Percentiles rank a stretch among this genome's conserved stretches.
Evolutionary conservation across 2,329 filamentous ascomycete species (phyloP).

Genomic region (Pseudocercospora macadamiae): DNA sequence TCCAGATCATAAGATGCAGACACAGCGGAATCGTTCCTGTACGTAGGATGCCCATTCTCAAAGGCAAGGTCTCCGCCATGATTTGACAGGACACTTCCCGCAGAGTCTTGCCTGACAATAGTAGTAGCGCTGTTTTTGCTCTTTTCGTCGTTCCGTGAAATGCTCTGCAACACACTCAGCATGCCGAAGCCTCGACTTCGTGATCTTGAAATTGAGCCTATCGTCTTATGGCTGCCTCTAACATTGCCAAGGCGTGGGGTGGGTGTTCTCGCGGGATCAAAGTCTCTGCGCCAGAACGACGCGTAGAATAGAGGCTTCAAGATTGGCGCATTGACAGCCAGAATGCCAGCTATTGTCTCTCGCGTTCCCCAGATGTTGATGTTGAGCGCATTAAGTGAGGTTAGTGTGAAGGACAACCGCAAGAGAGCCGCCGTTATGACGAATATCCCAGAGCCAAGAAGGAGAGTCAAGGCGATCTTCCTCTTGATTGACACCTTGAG

Average conservation of each 20-base stretch:
- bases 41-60: neutral
- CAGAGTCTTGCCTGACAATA: neutral
- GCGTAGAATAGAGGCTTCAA: slow-evolving; percentile 20
- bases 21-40: neutral
- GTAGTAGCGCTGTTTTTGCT: neutral
- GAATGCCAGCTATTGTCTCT: slow-evolving; percentile 41
- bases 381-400: slow-evolving; percentile 32
- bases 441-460: slow-evolving; percentile 42
- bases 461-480: slow-evolving; percentile 39
- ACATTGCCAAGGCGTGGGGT: neutral
- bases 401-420: slow-evolving; percentile 37
- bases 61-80: neutral
- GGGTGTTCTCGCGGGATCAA: neutral
- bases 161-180: neutral
- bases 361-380: slow-evolving; percentile 44
- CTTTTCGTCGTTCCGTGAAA: neutral
- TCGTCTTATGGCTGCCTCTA: neutral
- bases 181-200: neutral
- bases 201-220: neutral
- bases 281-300: slow-evolving; percentile 7
- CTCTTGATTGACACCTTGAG: slow-evolving; percentile 36
- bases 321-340: slow-evolving; percentile 42
- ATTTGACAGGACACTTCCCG: neutral
- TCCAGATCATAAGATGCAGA: neutral
- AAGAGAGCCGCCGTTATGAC: slow-evolving; percentile 41